phyloP scores from a whole-genome alignment of 192 early-diverging fungal species.

The Coemansia erecta region DNA sequence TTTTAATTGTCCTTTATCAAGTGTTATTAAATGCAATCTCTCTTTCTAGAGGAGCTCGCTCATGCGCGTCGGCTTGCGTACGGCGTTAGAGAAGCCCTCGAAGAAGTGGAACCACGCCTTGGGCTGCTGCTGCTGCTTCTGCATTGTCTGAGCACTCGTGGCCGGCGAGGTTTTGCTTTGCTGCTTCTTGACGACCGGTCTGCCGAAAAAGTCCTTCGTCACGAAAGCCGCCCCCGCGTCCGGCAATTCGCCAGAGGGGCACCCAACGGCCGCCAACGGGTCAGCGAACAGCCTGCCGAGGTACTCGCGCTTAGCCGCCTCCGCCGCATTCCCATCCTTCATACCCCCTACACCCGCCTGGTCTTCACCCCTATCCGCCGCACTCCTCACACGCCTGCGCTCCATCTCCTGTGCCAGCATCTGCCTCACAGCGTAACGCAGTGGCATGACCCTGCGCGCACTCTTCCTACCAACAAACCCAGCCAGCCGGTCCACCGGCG shows the following conservation, averaged over 20 bases:
- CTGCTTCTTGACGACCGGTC: constrained; percentile 52
- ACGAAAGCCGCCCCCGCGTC: constrained; percentile 3
- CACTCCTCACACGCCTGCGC: constrained; percentile 17
- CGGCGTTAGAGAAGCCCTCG: constrained; percentile 91
- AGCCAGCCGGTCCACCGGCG: constrained; percentile 60
- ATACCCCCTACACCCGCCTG: constrained; percentile 9
- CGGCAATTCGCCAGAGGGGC: neutral
- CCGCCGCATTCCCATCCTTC: constrained; percentile 14
- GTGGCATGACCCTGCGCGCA: constrained; percentile 43
- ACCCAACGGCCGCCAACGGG: constrained; percentile 10
- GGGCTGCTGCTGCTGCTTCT: neutral
- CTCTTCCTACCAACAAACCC: constrained; percentile 18
- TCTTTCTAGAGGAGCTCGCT: constrained; percentile 56
- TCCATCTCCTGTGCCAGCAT: constrained; percentile 76
- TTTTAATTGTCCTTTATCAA: too few species aligned
- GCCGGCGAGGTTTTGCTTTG: neutral
- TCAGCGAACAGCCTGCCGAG: constrained; percentile 31
- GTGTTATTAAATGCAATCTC: too few species aligned
- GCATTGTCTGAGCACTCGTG: constrained; percentile 9
- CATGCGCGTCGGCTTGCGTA: constrained; percentile 71
- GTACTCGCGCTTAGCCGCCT: constrained; percentile 27
- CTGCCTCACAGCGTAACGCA: constrained; percentile 76
- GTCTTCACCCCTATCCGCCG: constrained; percentile 19
- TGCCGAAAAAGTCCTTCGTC: constrained; percentile 77
- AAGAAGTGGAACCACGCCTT: constrained; percentile 73